phyloP scores from a whole-genome alignment of 164 flowering plant species.

The Houttuynia cordata region DNA sequence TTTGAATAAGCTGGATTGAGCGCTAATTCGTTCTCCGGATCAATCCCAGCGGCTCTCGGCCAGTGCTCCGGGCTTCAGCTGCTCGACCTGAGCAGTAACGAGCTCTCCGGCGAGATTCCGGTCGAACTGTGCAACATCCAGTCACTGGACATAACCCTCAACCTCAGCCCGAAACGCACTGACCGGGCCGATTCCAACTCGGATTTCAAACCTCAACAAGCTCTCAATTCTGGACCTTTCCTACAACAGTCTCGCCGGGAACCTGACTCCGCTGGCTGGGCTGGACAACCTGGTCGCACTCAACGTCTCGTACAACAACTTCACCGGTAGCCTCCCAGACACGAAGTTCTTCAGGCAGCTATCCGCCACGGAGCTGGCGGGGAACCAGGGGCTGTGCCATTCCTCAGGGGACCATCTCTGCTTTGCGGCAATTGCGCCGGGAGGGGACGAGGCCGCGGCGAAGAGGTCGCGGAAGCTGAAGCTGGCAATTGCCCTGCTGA shows the following conservation, averaged over 20 bases:
- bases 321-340: constrained; percentile 66
- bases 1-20: constrained; percentile 28
- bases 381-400: constrained; percentile 51
- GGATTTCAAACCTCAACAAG: constrained; percentile 44
- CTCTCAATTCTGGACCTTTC: constrained; percentile 46
- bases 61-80: constrained; percentile 30
- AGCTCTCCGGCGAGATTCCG: constrained; percentile 32
- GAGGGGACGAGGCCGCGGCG: constrained; percentile 5
- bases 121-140: constrained; percentile 21
- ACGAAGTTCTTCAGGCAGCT: constrained; percentile 60
- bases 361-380: constrained; percentile 38
- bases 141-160: constrained; percentile 38
- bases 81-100: constrained; percentile 45
- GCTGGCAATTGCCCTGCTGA: constrained; percentile 48
- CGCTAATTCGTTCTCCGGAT: constrained; percentile 32
- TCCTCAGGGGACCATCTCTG: background rate
- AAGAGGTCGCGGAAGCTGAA: constrained; percentile 27
- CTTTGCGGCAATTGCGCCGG: background rate
- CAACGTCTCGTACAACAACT: constrained; percentile 62
- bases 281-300: constrained; percentile 60
- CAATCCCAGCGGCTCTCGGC: constrained; percentile 33
- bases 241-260: constrained; percentile 37
- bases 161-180: constrained; percentile 35
- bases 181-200: constrained; percentile 30
- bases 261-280: constrained; percentile 35